phyloP scores from a whole-genome alignment of 176 grass and related monocot genomes.

The Zea luxurians region DNA sequence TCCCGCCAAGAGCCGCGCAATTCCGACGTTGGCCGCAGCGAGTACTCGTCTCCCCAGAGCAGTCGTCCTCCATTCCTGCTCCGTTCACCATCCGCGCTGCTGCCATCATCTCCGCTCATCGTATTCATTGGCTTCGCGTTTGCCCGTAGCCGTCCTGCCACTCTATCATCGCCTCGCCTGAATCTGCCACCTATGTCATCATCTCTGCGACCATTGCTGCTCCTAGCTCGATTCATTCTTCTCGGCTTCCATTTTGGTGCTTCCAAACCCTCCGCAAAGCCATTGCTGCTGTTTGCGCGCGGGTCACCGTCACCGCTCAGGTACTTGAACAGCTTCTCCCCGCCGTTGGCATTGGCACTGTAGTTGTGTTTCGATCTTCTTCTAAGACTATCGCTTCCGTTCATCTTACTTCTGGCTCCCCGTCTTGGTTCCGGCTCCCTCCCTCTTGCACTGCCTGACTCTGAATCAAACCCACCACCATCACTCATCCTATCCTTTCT shows the following conservation, averaged over 20 bases:
- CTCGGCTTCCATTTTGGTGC: conserved; percentile 50
- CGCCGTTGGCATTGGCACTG: neutral
- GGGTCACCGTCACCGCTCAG: neutral
- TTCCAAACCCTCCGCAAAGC: conserved; percentile 31
- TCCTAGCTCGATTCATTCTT: conserved; percentile 20
- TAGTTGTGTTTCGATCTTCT: neutral
- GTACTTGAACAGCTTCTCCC: neutral
- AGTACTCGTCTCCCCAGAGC: conserved; percentile 32
- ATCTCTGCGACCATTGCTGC: neutral
- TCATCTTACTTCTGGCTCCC: neutral
- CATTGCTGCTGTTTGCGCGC: neutral
- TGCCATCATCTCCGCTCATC: neutral
- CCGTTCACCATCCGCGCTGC: neutral
- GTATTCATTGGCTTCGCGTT: neutral
- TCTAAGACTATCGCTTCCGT: neutral
- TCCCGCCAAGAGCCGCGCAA: neutral
- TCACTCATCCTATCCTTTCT: neutral
- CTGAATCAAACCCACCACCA: neutral
- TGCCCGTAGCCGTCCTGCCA: neutral
- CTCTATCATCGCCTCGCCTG: conserved; percentile 19
- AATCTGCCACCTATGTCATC: neutral
- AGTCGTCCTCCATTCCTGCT: neutral
- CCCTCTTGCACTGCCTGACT: conserved; percentile 7
- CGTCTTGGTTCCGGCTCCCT: neutral
- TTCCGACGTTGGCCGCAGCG: conserved; percentile 39